Percentiles rank a stretch among this genome's conserved stretches.
Evolutionary conservation across 768 basidiomycete genomes (phyloP).

Genomic region (Boletus patriciae): DNA sequence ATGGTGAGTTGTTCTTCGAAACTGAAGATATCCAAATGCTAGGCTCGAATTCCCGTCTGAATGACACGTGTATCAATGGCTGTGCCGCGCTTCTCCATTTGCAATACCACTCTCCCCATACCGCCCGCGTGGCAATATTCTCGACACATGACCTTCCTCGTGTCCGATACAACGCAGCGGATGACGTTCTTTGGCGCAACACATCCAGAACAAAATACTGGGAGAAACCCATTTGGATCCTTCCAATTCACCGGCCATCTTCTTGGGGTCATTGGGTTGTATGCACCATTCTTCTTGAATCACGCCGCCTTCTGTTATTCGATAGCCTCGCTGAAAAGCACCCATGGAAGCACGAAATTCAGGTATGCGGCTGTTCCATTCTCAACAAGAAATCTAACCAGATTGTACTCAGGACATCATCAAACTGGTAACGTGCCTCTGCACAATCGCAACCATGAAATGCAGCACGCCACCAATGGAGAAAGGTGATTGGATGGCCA

Average conservation of each 20-base stretch:
- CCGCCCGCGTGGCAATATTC: neutral
- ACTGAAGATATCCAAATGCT: neutral
- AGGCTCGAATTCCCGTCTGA: neutral
- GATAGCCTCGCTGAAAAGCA: neutral
- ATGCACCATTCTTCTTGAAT: neutral
- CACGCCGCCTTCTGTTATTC: neutral
- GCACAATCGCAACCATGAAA: no score
- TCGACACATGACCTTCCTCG: neutral
- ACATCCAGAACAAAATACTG: neutral
- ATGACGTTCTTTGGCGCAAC: constrained; percentile 26
- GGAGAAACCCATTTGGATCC: neutral
- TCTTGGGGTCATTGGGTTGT: constrained; percentile 4
- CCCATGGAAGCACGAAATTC: neutral
- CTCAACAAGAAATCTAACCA: no score
- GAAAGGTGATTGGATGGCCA: no score
- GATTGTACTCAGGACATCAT: no score
- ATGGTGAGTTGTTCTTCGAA: neutral
- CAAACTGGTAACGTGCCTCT: no score
- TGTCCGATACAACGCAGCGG: neutral
- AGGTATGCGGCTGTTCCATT: no score
- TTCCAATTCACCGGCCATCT: neutral
- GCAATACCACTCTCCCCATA: neutral
- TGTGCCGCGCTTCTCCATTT: neutral
- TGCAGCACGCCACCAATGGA: no score
- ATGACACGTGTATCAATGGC: neutral